Base-by-base conservation (phyloP, 257 asterid species). In the Nicotiana knightiana region DNA sequence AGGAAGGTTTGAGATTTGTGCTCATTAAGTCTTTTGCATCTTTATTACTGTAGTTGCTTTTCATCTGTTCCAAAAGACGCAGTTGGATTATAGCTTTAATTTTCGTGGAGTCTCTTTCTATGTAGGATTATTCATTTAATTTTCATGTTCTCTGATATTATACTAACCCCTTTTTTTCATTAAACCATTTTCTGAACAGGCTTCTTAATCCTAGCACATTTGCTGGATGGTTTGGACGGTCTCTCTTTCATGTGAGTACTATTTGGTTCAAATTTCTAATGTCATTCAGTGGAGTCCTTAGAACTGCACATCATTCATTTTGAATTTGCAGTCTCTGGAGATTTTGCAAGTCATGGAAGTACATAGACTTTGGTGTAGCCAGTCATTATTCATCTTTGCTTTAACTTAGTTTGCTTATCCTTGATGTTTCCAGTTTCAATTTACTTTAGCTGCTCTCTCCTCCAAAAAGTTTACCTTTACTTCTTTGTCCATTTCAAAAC, bases 191-290 rank as follows among this genome's bases (percentile, higher is more conserved):
- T 46, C 87, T 87, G 57, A 85, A 90, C 97, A 96, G 99, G 90
- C 98, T 94, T 89, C 97, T 96, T 81, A 96, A 96, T 90, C 99
- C 99, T 82, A 96, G 98, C 91, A 96, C 99, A 43, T 96, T 96
- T 86, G 99, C 98, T 80, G 99, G 99, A 87, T 96, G 99, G 99
- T 96, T 96, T 88, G 99, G 99, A 82, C 92, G 99, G 64, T 92
- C 99, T 82, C 98, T 96, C 88, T 96, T 93, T 87, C 99, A 96
- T 84, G 99, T 96, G 84, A 94, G 99, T 88, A 81, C 77, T 84
- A 32, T 70, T 83, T 81, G 62, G 71, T 82, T 77, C 57, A 54
- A 67, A 75, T 26, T 84, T 12, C 35, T 24, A 53, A 35, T 75
- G 26, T 51, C 70, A 33, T 54, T 73, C 17, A 59, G 58, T 35